Evolutionary conservation across 2,329 filamentous ascomycete genomes (phyloP).

Genomic region (Nemania sp.): DNA sequence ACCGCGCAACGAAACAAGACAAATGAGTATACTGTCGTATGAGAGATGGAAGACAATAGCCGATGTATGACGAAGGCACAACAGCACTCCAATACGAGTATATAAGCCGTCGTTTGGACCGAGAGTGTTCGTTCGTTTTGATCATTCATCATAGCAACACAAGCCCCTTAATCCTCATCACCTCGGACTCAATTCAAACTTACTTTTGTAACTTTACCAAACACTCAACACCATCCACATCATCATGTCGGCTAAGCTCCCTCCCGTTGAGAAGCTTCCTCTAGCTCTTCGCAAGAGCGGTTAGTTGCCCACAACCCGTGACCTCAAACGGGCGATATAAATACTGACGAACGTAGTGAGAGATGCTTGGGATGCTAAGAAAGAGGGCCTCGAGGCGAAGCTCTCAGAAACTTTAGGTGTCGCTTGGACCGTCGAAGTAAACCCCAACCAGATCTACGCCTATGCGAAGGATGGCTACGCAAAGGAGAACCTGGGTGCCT

Average conservation of each 20-base stretch:
- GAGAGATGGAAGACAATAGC: background rate
- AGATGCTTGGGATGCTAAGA: conserved; percentile 64
- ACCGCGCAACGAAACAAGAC: background rate
- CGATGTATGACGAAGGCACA: background rate
- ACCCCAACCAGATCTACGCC: conserved; percentile 60
- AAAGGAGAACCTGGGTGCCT: conserved; percentile 54
- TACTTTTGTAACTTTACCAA: background rate
- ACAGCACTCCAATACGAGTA: conserved; percentile 9
- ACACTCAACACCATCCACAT: conserved; percentile 6
- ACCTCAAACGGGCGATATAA: background rate
- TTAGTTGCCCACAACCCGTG: conserved; percentile 46
- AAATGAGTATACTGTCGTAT: background rate
- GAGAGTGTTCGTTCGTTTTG: background rate
- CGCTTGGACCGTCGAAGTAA: conserved; percentile 63
- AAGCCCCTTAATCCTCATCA: background rate
- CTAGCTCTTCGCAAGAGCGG: conserved; percentile 65
- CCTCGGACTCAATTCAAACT: background rate
- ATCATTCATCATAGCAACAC: conserved; percentile 3
- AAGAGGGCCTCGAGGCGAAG: conserved; percentile 57
- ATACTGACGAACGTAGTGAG: conserved; percentile 56
- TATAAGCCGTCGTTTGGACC: conserved; percentile 24
- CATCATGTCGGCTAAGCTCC: conserved; percentile 54
- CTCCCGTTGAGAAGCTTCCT: conserved; percentile 63
- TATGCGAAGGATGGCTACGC: conserved; percentile 57
- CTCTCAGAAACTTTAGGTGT: conserved; percentile 60